A percentile compares a stretch with the other conserved stretches of the same genome.
These are phyloP conservation scores for Verticillium albo-atrum DNA, from an alignment of 2,329 filamentous ascomycete species.

Conservation along the genomic window DNA sequence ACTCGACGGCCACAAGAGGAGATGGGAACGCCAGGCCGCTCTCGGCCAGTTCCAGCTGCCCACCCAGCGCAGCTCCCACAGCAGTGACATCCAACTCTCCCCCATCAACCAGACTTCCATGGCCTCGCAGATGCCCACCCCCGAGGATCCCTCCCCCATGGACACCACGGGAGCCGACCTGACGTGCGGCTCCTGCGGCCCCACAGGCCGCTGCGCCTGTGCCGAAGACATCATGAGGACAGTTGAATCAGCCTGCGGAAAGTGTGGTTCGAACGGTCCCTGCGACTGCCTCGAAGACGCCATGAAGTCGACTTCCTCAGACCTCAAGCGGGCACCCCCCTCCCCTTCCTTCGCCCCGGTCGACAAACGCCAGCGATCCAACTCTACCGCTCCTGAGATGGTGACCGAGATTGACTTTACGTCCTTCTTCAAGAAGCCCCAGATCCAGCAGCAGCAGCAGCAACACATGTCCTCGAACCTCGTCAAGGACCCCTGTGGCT, in stretches of 20 bases:
- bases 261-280: slow-evolving; percentile 56
- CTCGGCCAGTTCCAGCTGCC: slow-evolving; percentile 6
- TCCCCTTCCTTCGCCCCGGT: not conserved
- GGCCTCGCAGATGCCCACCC: slow-evolving; percentile 54
- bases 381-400: slow-evolving; percentile 44
- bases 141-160: slow-evolving; percentile 37
- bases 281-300: slow-evolving; percentile 64
- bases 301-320: slow-evolving; percentile 41
- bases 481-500: slow-evolving; percentile 69
- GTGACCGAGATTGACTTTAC: slow-evolving; percentile 73
- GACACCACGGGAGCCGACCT: slow-evolving; percentile 27
- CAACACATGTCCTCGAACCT: slow-evolving; percentile 26
- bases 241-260: slow-evolving; percentile 53
- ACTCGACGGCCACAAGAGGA: slow-evolving; percentile 22
- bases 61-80: slow-evolving; percentile 6
- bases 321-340: slow-evolving; percentile 45
- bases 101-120: slow-evolving; percentile 41
- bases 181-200: slow-evolving; percentile 53
- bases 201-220: slow-evolving; percentile 51
- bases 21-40: slow-evolving; percentile 9
- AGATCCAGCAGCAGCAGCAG: slow-evolving; percentile 14
- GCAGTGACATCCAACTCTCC: slow-evolving; percentile 5
- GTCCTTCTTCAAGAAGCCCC: slow-evolving; percentile 49
- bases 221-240: slow-evolving; percentile 54
- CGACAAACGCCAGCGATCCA: slow-evolving; percentile 53